Conservation (phyloP, 345 rosid species). For the Kernera saxatilis region DNA sequence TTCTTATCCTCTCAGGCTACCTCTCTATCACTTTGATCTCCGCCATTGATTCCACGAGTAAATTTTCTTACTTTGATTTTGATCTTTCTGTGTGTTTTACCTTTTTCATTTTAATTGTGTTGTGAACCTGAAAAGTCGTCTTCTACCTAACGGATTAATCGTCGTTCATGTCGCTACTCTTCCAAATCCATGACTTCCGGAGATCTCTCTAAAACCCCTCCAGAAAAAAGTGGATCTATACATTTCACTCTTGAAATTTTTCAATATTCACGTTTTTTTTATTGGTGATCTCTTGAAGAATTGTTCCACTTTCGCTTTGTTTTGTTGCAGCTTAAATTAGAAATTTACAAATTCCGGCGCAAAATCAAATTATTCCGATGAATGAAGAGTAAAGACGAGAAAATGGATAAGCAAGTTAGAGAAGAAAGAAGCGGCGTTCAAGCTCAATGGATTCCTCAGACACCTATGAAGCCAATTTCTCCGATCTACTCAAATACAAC, state of each 20-base stretch:
- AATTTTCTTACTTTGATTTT: not conserved
- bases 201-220: slow-evolving; percentile 14
- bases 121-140: not conserved
- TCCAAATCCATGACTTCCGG: slow-evolving; percentile 2
- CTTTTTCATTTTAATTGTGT: not conserved
- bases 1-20: slow-evolving; percentile 25
- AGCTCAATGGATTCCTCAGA: slow-evolving; percentile 45
- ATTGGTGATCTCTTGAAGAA: not conserved
- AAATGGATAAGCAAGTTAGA: slow-evolving; percentile 17
- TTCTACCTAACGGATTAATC: not conserved
- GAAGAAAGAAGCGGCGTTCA: slow-evolving; percentile 30
- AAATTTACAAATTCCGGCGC: not conserved
- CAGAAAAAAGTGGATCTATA: slow-evolving; percentile 18
- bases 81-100: not conserved
- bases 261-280: not conserved
- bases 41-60: not conserved
- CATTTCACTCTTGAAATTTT: not conserved
- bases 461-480: slow-evolving; percentile 40
- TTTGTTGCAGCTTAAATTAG: not conserved
- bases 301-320: not conserved
- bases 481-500: slow-evolving; percentile 24
- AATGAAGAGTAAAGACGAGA: not conserved
- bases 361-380: not conserved
- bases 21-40: slow-evolving; percentile 1
- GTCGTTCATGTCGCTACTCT: not conserved